Evolutionary conservation across 495 filamentous ascomycete species (phyloP), one percentile per base, ranked within the genome.

Genomic region (Pseudomonodictys pantanalensis): DNA sequence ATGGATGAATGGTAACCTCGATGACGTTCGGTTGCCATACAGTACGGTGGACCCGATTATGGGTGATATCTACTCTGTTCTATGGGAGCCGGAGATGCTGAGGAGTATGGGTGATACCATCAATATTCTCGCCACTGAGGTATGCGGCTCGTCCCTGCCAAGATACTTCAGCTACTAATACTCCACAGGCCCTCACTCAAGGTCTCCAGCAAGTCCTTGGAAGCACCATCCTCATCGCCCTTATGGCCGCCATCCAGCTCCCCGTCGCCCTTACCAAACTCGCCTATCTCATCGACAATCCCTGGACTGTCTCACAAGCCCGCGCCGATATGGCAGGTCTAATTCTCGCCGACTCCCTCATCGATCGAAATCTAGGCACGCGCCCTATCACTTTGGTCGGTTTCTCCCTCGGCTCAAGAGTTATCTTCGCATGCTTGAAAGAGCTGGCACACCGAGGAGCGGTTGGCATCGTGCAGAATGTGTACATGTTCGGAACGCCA

Each of bases 51-150:
- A 97, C 72, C 91, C 93, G 0, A 83, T 97, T 57, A 97, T 99
- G 93, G 93, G 93, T 29, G 93, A 99, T 75, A 82, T 99, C 20
- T 99, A 97, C 74, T 97, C 95, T 0, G 85, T 99, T 8, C 78
- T 92, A 51, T 99, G 95, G 95, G 93, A 99, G 72, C 95, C 93
- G 3, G 93, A 99, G 64, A 95, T 99, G 92, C 80, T 99, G 62
- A 87, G 82, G 44, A 93, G 88, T 68, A 97, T 96, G 89, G 93
- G 93, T 79, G 87, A 91, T 52, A 99, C 93, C 22, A 97, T 99
- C 65, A 96, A 96, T 64, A 97, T 99, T 71, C 79, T 99, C 44
- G 93, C 95, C 52, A 97, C 95, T 38, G 93, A 99, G 84, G 91
- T 95, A 75, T 76, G n/a, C n/a, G n/a, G n/a, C n/a, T n/a, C n/a